Evolutionary conservation across 2,329 filamentous ascomycete species (phyloP).

Genomic region (Monosporascus sp.): DNA sequence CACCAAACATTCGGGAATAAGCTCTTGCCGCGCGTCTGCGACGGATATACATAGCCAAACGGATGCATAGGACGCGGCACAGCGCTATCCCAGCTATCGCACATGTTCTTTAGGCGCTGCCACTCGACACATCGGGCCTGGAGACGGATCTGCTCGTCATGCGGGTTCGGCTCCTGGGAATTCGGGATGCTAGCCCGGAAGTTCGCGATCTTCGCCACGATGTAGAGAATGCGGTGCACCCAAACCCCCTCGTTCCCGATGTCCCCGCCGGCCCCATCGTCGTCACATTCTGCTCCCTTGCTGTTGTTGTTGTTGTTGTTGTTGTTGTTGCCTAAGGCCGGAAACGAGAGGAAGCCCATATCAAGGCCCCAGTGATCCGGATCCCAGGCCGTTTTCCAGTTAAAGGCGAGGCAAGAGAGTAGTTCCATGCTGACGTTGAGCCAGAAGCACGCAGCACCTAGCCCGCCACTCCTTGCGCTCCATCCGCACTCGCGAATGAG

Average conservation of each 20-base stretch:
- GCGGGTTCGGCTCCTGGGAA: conserved; percentile 53
- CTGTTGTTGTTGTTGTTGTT: too few species aligned
- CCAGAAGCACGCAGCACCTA: conserved; percentile 91
- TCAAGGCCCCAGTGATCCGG: conserved; percentile 87
- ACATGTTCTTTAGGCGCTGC: conserved; percentile 73
- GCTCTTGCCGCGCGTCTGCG: conserved; percentile 58
- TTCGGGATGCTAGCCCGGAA: conserved; percentile 68
- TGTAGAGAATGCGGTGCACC: conserved; percentile 85
- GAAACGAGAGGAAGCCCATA: conserved; percentile 52
- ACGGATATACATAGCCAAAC: conserved; percentile 68
- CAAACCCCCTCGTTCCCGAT: conserved; percentile 71
- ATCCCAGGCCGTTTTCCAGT: conserved; percentile 83
- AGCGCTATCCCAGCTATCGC: conserved; percentile 73
- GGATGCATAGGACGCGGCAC: conserved; percentile 85
- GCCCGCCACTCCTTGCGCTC: conserved; percentile 72
- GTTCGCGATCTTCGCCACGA: conserved; percentile 81
- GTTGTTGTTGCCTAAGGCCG: neutral
- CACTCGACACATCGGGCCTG: conserved; percentile 69
- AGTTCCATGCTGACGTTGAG: conserved; percentile 87
- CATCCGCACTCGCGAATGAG: conserved; percentile 87
- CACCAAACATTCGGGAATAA: conserved; percentile 84
- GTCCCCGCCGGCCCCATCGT: conserved; percentile 3
- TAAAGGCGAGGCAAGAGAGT: conserved; percentile 80
- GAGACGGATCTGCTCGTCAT: conserved; percentile 58
- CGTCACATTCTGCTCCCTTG: neutral